Percentiles rank a stretch among this genome's conserved stretches.
Conservation (phyloP, 305 asterid species). For the Striga hermonthica region DNA sequence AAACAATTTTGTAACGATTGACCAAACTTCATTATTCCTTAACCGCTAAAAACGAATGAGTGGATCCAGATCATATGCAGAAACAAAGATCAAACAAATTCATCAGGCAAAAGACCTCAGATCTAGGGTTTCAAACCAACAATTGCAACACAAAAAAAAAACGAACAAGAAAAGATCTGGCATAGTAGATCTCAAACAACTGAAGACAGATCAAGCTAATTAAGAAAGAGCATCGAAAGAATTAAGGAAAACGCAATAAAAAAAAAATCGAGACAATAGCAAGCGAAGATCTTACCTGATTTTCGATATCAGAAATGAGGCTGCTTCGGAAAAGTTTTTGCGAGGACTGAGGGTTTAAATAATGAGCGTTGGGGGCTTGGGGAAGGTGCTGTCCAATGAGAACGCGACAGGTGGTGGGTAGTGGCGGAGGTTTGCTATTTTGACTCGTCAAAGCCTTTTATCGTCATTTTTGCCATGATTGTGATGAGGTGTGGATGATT, state of each 20-base stretch:
- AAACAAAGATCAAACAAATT: background rate
- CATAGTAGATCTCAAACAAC: background rate
- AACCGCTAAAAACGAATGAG: background rate
- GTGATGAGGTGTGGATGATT: conserved; percentile 2
- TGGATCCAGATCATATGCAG: background rate
- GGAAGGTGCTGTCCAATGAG: conserved; percentile 23
- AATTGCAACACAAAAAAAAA: background rate
- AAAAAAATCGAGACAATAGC: background rate
- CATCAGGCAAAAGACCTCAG: conserved; percentile 11
- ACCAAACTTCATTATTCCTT: conserved; percentile 1
- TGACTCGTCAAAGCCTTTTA: conserved; percentile 34
- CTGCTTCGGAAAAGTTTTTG: conserved; percentile 1
- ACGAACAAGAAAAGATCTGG: background rate
- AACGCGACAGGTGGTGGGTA: conserved; percentile 8
- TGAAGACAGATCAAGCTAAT: background rate
- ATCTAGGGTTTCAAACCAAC: conserved; percentile 26
- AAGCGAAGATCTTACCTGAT: conserved; percentile 26
- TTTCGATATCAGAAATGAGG: conserved; percentile 3
- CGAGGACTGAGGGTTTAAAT: conserved; percentile 19
- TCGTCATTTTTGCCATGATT: conserved; percentile 7
- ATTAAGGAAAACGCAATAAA: background rate
- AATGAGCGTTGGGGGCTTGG: background rate
- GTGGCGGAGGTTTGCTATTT: conserved; percentile 28
- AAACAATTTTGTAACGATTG: background rate
- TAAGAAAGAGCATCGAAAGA: background rate